Conservation (phyloP, 2,329 filamentous ascomycete genomes). For the Gaeumannomyces sp. region DNA sequence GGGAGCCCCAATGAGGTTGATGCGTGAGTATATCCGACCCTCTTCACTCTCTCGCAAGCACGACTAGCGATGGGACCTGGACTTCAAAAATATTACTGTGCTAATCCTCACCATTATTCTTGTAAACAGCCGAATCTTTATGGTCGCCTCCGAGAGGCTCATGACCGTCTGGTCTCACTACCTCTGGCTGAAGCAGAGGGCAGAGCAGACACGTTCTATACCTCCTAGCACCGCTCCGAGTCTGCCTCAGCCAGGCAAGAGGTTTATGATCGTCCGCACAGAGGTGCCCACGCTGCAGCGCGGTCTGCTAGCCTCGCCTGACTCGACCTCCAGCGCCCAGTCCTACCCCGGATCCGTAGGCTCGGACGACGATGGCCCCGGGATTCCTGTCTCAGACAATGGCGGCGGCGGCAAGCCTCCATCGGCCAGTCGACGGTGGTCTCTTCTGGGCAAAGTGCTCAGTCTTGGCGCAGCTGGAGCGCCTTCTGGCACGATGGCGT, state of each 20-base stretch:
- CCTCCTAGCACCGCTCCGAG: slow-evolving; percentile 74
- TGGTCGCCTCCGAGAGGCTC: slow-evolving; percentile 60
- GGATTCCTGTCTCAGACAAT: not conserved
- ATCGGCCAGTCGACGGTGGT: slow-evolving; percentile 53
- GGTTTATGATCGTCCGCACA: slow-evolving; percentile 82
- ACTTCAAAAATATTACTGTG: too few relatives aligned
- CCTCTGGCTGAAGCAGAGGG: slow-evolving; percentile 63
- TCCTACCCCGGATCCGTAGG: slow-evolving; percentile 19
- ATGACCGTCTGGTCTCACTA: slow-evolving; percentile 74
- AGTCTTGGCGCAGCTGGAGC: slow-evolving; percentile 27
- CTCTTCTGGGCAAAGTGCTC: slow-evolving; percentile 58
- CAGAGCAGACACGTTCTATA: slow-evolving; percentile 47
- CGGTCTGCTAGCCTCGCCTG: slow-evolving; percentile 27
- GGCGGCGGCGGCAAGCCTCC: slow-evolving; percentile 23
- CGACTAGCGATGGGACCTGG: too few relatives aligned
- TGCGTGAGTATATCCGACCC: slow-evolving; percentile 44
- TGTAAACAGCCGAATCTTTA: slow-evolving; percentile 47
- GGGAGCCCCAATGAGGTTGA: slow-evolving; percentile 61
- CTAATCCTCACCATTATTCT: too few relatives aligned
- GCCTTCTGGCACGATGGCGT: slow-evolving; percentile 14
- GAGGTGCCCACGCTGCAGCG: slow-evolving; percentile 49
- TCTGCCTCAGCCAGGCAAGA: slow-evolving; percentile 75
- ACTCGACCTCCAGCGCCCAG: slow-evolving; percentile 9
- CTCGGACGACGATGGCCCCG: not conserved
- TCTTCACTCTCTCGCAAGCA: not conserved